These are phyloP conservation scores for Arabidopsis thaliana DNA, from an alignment of 345 rosid genomes.

Conservation along the genomic window DNA sequence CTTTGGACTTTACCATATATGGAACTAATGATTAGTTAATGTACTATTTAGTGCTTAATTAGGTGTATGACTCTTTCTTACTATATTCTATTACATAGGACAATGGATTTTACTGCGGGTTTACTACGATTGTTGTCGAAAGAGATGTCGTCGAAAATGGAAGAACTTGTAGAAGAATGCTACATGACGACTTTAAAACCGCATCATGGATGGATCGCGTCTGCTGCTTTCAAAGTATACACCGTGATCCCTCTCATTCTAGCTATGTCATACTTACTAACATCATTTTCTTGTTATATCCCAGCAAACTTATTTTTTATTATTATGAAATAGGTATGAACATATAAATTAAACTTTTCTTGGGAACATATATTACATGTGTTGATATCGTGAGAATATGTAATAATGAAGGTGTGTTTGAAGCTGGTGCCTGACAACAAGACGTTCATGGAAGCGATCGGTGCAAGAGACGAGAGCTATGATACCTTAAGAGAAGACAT, in stretches of 20 bases:
- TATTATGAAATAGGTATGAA: background rate
- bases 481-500: constrained; percentile 64
- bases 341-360: background rate
- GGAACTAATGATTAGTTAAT: background rate
- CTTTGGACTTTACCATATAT: background rate
- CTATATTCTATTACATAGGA: constrained; percentile 47
- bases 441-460: constrained; percentile 62
- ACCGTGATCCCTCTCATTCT: background rate
- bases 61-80: background rate
- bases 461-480: constrained; percentile 56
- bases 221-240: constrained; percentile 86
- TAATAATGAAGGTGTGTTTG: constrained; percentile 64
- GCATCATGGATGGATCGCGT: constrained; percentile 95
- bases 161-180: constrained; percentile 78
- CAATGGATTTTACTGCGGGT: constrained; percentile 69
- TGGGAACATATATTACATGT: background rate
- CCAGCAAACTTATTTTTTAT: background rate
- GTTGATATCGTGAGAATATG: constrained; percentile 9
- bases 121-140: constrained; percentile 59
- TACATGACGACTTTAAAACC: constrained; percentile 73
- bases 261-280: constrained; percentile 19
- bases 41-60: background rate
- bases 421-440: constrained; percentile 72
- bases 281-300: background rate
- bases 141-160: constrained; percentile 69